A percentile compares a stretch with the other conserved stretches of the same genome.
phyloP scores from a whole-genome alignment of 768 basidiomycete genomes.

The Sarcomyxa edulis region DNA sequence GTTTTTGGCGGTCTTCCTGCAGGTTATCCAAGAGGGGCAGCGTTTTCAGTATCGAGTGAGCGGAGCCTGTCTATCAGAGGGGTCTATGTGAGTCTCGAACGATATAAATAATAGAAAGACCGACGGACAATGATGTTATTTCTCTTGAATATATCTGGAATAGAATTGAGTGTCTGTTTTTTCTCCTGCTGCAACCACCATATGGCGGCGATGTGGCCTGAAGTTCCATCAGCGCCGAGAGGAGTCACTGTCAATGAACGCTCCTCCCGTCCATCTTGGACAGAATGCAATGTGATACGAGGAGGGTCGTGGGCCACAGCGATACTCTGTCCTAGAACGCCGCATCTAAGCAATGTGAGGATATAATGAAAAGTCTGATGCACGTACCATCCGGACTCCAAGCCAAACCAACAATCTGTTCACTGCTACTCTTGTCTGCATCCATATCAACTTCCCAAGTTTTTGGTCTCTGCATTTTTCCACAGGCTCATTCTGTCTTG shows the following conservation, averaged over 20 bases:
- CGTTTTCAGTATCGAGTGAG: conserved; percentile 61
- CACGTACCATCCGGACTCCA: conserved; percentile 81
- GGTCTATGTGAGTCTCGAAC: conserved; percentile 10
- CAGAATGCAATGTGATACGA: conserved; percentile 64
- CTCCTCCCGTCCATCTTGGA: conserved; percentile 67
- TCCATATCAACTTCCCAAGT: conserved; percentile 79
- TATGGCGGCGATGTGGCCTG: conserved; percentile 38
- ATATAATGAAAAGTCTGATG: conserved; percentile 6
- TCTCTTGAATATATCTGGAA: conserved; percentile 76
- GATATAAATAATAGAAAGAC: conserved; percentile 1
- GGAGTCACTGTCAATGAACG: conserved; percentile 36
- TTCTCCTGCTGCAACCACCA: conserved; percentile 71
- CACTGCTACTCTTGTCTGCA: conserved; percentile 32
- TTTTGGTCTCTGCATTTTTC: conserved; percentile 74
- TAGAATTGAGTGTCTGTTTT: conserved; percentile 28
- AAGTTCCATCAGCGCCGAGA: conserved; percentile 10
- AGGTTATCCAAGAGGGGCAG: conserved; percentile 70
- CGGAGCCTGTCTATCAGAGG: conserved; percentile 67
- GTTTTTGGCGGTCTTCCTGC: conserved; percentile 58
- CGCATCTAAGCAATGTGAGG: conserved; percentile 7
- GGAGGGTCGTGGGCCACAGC: conserved; percentile 70
- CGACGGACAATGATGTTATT: conserved; percentile 57
- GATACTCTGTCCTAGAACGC: conserved; percentile 53
- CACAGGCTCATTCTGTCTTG: conserved; percentile 71
- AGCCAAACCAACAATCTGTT: conserved; percentile 52